phyloP scores from a whole-genome alignment of 2,329 filamentous ascomycete genomes.

The Nemania serpens region DNA sequence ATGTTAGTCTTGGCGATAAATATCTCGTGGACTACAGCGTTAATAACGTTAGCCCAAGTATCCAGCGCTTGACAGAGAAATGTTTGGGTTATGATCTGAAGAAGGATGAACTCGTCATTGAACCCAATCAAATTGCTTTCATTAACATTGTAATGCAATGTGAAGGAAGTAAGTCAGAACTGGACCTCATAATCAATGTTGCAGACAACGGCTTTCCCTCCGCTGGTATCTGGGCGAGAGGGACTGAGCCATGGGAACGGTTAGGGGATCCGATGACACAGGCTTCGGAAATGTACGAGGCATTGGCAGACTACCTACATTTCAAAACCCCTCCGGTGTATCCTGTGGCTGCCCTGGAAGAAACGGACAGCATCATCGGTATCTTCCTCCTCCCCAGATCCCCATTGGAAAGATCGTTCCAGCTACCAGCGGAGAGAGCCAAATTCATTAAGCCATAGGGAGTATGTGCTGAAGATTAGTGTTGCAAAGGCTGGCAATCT shows the following conservation, averaged over 20 bases:
- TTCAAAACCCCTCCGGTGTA: constrained; percentile 2
- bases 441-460: not conserved
- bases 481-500: not conserved
- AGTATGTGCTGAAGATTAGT: constrained; percentile 6
- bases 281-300: not conserved
- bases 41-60: not conserved
- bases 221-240: constrained; percentile 1
- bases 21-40: not conserved
- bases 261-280: not conserved
- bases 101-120: not conserved
- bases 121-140: not conserved
- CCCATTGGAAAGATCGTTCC: not conserved
- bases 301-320: constrained; percentile 5
- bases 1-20: constrained; percentile 1
- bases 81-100: not conserved
- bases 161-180: not conserved
- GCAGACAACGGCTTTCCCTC: not conserved
- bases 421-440: not conserved
- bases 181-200: constrained; percentile 3
- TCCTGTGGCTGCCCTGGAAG: not conserved
- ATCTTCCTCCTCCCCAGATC: constrained; percentile 5
- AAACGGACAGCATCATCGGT: not conserved
- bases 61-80: not conserved
- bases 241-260: not conserved
- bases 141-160: not conserved